phyloP scores from a whole-genome alignment of 495 filamentous ascomycete species.

The Penicillium chermesinum region DNA sequence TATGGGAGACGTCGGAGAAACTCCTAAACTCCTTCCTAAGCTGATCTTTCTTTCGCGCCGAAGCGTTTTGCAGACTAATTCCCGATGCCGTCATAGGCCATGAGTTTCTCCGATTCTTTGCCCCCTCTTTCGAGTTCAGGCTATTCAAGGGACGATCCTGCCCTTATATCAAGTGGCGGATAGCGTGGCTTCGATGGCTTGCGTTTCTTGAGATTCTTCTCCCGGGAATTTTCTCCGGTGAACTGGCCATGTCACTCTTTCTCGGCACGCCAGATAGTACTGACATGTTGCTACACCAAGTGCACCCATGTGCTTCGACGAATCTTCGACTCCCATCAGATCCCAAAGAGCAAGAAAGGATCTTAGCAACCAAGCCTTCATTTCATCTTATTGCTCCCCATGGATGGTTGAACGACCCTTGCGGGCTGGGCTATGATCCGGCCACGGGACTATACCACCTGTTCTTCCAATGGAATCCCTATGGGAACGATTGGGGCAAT shows the following conservation, averaged over 20 bases:
- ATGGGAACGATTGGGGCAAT: conserved; percentile 41
- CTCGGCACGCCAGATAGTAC: not conserved
- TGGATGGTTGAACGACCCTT: conserved; percentile 57
- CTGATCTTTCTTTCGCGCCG: not conserved
- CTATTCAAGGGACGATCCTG: not conserved
- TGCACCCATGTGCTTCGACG: not conserved
- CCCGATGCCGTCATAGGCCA: no score
- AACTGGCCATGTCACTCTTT: conserved; percentile 10
- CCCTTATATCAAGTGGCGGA: not conserved
- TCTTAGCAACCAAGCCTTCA: conserved; percentile 28
- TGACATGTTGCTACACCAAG: not conserved
- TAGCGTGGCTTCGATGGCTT: not conserved
- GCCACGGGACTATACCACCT: conserved; percentile 36
- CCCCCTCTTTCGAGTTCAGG: not conserved
- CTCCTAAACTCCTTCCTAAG: not conserved
- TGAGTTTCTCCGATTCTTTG: conserved; percentile 9
- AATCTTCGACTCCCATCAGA: not conserved
- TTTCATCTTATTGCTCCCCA: conserved; percentile 48
- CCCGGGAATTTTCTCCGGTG: not conserved
- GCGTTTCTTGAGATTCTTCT: not conserved
- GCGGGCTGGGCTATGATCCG: conserved; percentile 51
- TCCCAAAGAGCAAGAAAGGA: not conserved
- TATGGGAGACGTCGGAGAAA: conserved; percentile 3
- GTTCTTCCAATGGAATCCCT: conserved; percentile 46
- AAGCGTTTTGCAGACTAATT: not conserved